Percentiles rank a stretch among this genome's conserved stretches.
Conservation (phyloP, 2,329 filamentous ascomycete genomes). For the Stemphylium vesicarium region DNA sequence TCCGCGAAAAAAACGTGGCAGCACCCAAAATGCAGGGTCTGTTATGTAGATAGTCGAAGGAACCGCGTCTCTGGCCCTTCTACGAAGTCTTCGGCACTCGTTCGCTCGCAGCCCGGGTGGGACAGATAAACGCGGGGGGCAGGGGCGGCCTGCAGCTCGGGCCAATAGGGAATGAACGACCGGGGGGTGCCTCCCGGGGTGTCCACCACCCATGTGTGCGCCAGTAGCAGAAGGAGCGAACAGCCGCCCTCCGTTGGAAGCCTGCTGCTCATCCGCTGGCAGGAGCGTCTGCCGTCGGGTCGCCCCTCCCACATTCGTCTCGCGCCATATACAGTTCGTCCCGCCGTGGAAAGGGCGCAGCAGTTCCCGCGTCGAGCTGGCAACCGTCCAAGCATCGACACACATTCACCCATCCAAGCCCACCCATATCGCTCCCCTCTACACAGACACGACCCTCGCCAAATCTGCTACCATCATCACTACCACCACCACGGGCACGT, state of each 20-base stretch:
- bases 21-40: conserved; percentile 35
- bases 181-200: conserved; percentile 14
- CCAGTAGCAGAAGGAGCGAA: conserved; percentile 32
- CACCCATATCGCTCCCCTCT: conserved; percentile 1
- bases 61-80: conserved; percentile 34
- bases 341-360: conserved; percentile 33
- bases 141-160: conserved; percentile 18
- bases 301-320: conserved; percentile 35
- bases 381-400: conserved; percentile 17
- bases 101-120: conserved; percentile 24
- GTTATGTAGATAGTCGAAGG: conserved; percentile 30
- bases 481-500: not conserved
- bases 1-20: conserved; percentile 40
- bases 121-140: conserved; percentile 30
- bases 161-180: conserved; percentile 21
- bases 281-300: conserved; percentile 32
- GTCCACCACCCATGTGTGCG: conserved; percentile 22
- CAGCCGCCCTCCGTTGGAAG: conserved; percentile 37
- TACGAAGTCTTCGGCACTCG: conserved; percentile 24
- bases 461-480: not conserved
- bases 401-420: conserved; percentile 3
- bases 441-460: too few species aligned
- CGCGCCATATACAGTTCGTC: conserved; percentile 40
- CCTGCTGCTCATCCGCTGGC: conserved; percentile 36
- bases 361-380: conserved; percentile 30